phyloP scores from a whole-genome alignment of 2,329 filamentous ascomycete species.

The Hymenoscyphus fructigenus region DNA sequence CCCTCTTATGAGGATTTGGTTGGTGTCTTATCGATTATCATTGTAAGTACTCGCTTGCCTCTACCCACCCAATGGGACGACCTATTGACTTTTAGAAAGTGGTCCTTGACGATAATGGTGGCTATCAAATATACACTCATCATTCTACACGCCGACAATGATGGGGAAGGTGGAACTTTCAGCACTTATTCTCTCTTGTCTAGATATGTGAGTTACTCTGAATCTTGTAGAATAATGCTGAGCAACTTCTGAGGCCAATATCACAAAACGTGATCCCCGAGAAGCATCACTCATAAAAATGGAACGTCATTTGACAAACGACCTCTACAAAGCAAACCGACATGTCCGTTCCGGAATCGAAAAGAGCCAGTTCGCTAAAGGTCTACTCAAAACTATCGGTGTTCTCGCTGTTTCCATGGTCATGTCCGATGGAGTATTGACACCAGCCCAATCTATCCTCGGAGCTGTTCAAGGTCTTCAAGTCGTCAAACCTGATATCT shows the following conservation, averaged over 20 bases:
- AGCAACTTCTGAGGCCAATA: conserved; percentile 46
- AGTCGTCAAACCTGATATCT: conserved; percentile 58
- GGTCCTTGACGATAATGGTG: conserved; percentile 67
- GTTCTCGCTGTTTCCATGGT: conserved; percentile 67
- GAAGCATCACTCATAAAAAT: conserved; percentile 56
- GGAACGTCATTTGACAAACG: conserved; percentile 55
- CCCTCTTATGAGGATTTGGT: conserved; percentile 57
- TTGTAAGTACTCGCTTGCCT: conserved; percentile 33
- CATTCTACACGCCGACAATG: conserved; percentile 64
- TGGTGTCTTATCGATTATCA: conserved; percentile 63
- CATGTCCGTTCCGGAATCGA: conserved; percentile 58
- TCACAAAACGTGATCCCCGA: conserved; percentile 58
- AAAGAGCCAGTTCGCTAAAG: conserved; percentile 51
- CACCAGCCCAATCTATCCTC: conserved; percentile 67
- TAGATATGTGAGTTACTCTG: conserved; percentile 44
- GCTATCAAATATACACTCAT: conserved; percentile 68
- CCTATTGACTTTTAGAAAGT: conserved; percentile 34
- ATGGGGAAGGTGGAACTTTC: conserved; percentile 71
- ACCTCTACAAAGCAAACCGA: conserved; percentile 51
- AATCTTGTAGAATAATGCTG: neutral
- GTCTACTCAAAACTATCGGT: conserved; percentile 59
- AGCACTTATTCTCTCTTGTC: conserved; percentile 64
- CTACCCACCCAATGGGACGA: no score
- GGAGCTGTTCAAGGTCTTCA: conserved; percentile 64
- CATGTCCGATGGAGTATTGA: conserved; percentile 62